These are phyloP conservation scores for Penicillium sp. DNA, from an alignment of 2,329 filamentous ascomycete genomes.

Conservation along the genomic window DNA sequence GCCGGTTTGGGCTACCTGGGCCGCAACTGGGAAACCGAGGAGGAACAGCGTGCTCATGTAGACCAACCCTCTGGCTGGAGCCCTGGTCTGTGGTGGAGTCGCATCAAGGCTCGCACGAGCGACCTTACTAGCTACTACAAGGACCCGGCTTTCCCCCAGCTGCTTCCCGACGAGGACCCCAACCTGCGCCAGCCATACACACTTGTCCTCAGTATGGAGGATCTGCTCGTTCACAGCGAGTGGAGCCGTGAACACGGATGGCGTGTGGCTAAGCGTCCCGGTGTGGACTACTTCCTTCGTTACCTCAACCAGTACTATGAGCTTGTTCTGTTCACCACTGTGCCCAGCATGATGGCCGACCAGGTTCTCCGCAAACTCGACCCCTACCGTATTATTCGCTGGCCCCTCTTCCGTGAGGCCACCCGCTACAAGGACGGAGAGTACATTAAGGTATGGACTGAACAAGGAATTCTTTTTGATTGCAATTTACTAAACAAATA, in stretches of 20 bases:
- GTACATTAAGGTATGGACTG: constrained; percentile 76
- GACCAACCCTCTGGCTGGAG: constrained; percentile 80
- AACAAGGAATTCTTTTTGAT: neutral
- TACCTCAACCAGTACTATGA: constrained; percentile 99
- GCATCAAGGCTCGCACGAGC: constrained; percentile 70
- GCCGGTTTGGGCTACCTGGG: constrained; percentile 72
- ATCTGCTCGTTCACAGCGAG: constrained; percentile 90
- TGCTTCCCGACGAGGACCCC: constrained; percentile 73
- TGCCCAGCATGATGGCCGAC: constrained; percentile 80
- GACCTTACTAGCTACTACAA: constrained; percentile 89
- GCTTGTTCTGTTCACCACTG: constrained; percentile 89
- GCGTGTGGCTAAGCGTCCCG: constrained; percentile 91
- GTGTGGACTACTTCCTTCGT: constrained; percentile 93
- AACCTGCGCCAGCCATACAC: constrained; percentile 85
- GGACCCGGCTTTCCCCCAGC: constrained; percentile 90
- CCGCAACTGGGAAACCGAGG: constrained; percentile 77
- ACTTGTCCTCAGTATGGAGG: constrained; percentile 86
- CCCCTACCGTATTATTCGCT: constrained; percentile 91
- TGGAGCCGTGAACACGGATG: constrained; percentile 94
- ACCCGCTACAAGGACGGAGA: constrained; percentile 95
- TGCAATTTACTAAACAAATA: constrained; percentile 12
- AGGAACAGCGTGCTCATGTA: constrained; percentile 67
- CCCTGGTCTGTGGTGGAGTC: constrained; percentile 72
- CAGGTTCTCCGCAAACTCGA: constrained; percentile 90
- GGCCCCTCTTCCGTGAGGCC: constrained; percentile 93